Evolutionary conservation across 495 filamentous ascomycete genomes (phyloP).

Genomic region (Bacidia rubella): DNA sequence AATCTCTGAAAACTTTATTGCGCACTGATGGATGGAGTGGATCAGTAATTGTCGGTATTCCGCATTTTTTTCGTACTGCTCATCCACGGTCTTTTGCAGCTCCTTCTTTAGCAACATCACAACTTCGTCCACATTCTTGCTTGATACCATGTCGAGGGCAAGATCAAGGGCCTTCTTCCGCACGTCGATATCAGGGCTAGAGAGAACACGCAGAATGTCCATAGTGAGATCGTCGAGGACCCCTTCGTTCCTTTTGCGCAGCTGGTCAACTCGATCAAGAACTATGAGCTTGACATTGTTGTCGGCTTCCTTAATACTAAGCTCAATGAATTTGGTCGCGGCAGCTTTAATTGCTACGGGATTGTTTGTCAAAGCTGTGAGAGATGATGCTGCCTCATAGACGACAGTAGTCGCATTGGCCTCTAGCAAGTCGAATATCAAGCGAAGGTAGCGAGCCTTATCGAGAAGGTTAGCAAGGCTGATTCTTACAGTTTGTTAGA

Average conservation of each 20-base stretch:
- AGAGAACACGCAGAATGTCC: constrained; percentile 94
- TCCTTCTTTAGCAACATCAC: constrained; percentile 95
- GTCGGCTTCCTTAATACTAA: constrained; percentile 91
- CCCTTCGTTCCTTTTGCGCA: constrained; percentile 84
- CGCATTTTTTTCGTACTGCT: constrained; percentile 97
- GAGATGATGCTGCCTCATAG: constrained; percentile 96
- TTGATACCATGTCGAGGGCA: constrained; percentile 93
- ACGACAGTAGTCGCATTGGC: constrained; percentile 87
- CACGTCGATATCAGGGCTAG: constrained; percentile 92
- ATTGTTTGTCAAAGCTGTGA: constrained; percentile 88
- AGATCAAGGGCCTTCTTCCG: constrained; percentile 83
- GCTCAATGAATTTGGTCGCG: constrained; percentile 88
- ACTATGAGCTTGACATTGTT: constrained; percentile 99
- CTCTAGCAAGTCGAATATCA: constrained; percentile 95
- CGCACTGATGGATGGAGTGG: constrained; percentile 93
- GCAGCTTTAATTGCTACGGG: constrained; percentile 97
- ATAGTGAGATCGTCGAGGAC: constrained; percentile 92
- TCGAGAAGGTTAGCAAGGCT: not conserved
- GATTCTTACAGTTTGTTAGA: not conserved
- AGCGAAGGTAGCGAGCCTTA: constrained; percentile 64
- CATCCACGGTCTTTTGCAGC: constrained; percentile 91
- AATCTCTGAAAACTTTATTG: constrained; percentile 97
- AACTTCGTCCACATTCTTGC: constrained; percentile 97
- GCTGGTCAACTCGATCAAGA: constrained; percentile 81
- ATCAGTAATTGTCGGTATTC: constrained; percentile 94